Percentiles rank a stretch among this genome's conserved stretches.
Conservation (phyloP, 495 filamentous ascomycete genomes). For the Rhypophila decipiens region DNA sequence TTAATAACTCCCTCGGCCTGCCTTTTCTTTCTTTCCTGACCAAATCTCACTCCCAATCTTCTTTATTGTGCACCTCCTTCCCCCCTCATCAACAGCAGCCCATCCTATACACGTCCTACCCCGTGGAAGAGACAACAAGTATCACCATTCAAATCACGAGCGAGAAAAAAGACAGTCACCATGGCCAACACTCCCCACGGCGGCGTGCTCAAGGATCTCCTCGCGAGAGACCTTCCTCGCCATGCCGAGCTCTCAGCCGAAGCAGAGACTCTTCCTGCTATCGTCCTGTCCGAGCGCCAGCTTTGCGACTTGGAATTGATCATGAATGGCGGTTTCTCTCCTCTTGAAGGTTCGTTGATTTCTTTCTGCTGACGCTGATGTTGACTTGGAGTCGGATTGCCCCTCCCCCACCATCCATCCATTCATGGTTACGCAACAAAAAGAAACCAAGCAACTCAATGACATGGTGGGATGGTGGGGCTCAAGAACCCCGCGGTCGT, state of each 20-base stretch:
- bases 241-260: slow-evolving; percentile 71
- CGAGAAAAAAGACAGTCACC: slow-evolving; percentile 3
- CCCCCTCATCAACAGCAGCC: background rate
- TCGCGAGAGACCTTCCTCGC: slow-evolving; percentile 80
- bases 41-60: background rate
- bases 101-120: background rate
- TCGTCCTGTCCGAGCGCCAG: slow-evolving; percentile 84
- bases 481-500: slow-evolving; percentile 25
- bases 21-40: background rate
- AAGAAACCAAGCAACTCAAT: too few relatives aligned
- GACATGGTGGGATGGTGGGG: slow-evolving; percentile 18
- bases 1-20: too few relatives aligned
- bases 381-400: too few relatives aligned
- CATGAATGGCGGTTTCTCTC: slow-evolving; percentile 93
- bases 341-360: slow-evolving; percentile 74
- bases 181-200: slow-evolving; percentile 82
- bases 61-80: background rate
- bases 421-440: too few relatives aligned
- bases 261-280: slow-evolving; percentile 78
- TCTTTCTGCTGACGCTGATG: too few relatives aligned
- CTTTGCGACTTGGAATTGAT: slow-evolving; percentile 96
- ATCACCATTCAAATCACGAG: background rate
- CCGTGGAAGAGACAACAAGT: background rate
- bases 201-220: slow-evolving; percentile 92
- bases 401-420: too few relatives aligned